These are phyloP conservation scores for Opeltia flavorubescens DNA, from an alignment of 495 filamentous ascomycete genomes.

Conservation along the genomic window DNA sequence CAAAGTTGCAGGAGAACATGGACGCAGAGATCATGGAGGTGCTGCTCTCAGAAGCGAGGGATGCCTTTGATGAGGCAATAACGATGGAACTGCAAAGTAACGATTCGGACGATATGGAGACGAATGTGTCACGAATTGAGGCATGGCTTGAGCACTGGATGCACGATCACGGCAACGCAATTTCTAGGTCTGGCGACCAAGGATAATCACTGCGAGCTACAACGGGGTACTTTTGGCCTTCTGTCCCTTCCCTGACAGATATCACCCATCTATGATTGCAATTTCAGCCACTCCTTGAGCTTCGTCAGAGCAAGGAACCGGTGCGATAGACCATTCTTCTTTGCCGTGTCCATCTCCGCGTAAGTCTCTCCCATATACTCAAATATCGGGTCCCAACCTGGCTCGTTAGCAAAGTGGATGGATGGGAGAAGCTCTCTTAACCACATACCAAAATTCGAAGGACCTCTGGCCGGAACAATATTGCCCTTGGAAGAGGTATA, in stretches of 20 bases:
- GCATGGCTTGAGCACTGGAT: slow-evolving; percentile 75
- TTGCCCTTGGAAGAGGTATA: slow-evolving; percentile 36
- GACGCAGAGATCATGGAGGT: slow-evolving; percentile 98
- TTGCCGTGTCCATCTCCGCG: slow-evolving; percentile 86
- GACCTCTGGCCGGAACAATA: slow-evolving; percentile 64
- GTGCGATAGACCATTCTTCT: slow-evolving; percentile 91
- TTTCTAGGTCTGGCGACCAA: not conserved
- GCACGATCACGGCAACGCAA: slow-evolving; percentile 31
- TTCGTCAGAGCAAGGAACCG: slow-evolving; percentile 74
- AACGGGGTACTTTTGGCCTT: too few species aligned
- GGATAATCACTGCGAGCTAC: not conserved
- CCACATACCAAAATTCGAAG: slow-evolving; percentile 62
- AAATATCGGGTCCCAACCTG: slow-evolving; percentile 93
- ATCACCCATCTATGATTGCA: not conserved
- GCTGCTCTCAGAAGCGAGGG: slow-evolving; percentile 75
- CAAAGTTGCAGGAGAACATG: slow-evolving; percentile 88
- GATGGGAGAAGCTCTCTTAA: not conserved
- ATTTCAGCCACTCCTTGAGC: slow-evolving; percentile 61
- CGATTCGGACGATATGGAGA: slow-evolving; percentile 66
- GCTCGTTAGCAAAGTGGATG: slow-evolving; percentile 5
- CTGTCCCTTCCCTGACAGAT: not conserved
- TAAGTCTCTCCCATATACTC: slow-evolving; percentile 92
- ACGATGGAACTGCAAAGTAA: slow-evolving; percentile 85
- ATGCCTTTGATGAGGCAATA: slow-evolving; percentile 74
- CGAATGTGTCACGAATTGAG: slow-evolving; percentile 71